phyloP scores from a whole-genome alignment of 2,329 filamentous ascomycete species.

The Exophiala spinifera region DNA sequence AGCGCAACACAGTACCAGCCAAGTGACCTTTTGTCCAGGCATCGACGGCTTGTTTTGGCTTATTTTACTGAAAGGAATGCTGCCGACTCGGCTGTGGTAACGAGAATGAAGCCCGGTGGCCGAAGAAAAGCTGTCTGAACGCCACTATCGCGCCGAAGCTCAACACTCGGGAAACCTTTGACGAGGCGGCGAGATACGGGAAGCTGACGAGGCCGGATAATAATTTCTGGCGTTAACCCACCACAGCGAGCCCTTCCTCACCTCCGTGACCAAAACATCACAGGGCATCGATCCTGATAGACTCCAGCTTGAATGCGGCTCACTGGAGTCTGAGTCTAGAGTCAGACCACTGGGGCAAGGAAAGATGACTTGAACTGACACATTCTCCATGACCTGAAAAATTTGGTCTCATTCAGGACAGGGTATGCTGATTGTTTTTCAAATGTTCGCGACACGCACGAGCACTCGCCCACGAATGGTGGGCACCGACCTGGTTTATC shows the following conservation, averaged over 20 bases:
- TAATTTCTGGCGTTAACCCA: too few species aligned
- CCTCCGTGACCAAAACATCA: not conserved
- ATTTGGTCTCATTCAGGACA: not conserved
- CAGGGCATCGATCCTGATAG: not conserved
- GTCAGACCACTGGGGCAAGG: constrained; percentile 2
- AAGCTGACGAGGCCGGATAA: not conserved
- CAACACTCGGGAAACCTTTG: not conserved
- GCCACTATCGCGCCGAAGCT: constrained; percentile 8
- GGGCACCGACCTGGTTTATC: not conserved
- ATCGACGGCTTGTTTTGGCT: too few species aligned
- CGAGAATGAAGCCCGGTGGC: constrained; percentile 5
- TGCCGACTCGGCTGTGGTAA: constrained; percentile 8
- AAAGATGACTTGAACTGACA: not conserved
- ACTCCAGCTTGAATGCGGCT: not conserved
- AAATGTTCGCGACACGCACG: not conserved
- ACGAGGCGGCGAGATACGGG: constrained; percentile 3
- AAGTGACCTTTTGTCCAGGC: not conserved
- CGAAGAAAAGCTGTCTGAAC: constrained; percentile 3
- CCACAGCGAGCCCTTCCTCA: too few species aligned
- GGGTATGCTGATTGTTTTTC: not conserved
- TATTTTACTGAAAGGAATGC: not conserved
- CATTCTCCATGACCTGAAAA: not conserved
- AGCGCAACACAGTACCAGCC: not conserved
- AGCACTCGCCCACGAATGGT: not conserved
- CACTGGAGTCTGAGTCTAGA: not conserved